phyloP scores from a whole-genome alignment of 139 green algal species.

The Chlorella ohadii region DNA sequence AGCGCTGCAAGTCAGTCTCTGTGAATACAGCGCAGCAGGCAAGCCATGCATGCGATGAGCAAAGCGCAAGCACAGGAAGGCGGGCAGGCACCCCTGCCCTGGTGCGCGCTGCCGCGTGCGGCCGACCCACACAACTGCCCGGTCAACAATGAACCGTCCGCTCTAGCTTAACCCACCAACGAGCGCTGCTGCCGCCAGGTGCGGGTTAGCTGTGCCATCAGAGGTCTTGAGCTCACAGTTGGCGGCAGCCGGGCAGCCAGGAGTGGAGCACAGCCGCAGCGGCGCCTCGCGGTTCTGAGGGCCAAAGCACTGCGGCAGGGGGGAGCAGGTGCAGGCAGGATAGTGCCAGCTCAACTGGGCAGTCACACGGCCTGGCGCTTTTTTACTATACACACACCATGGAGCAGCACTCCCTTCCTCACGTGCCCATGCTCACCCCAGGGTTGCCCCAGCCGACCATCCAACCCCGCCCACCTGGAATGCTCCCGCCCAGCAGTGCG shows the following conservation, averaged over 20 bases:
- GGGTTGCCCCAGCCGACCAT: too few relatives aligned
- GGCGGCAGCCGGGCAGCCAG: neutral
- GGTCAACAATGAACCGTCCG: too few relatives aligned
- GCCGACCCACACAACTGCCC: too few relatives aligned
- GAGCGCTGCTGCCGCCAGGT: constrained; percentile 66
- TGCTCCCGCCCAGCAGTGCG: constrained; percentile 62
- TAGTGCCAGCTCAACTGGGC: too few relatives aligned
- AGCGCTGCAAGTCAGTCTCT: too few relatives aligned
- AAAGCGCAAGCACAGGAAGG: neutral
- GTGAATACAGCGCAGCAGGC: neutral
- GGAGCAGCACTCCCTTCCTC: too few relatives aligned
- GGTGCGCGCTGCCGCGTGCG: too few relatives aligned
- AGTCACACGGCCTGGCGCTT: too few relatives aligned
- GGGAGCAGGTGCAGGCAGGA: constrained; percentile 21
- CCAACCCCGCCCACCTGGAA: constrained; percentile 33
- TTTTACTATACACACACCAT: too few relatives aligned
- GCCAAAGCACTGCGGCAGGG: constrained; percentile 35
- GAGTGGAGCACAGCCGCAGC: constrained; percentile 41
- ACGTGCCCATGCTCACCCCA: too few relatives aligned
- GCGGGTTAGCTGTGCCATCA: constrained; percentile 72
- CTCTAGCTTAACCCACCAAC: constrained; percentile 11
- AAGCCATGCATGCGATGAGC: too few relatives aligned
- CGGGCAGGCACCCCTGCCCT: neutral
- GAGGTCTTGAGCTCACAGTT: constrained; percentile 66
- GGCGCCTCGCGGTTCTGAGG: constrained; percentile 62